phyloP scores from a whole-genome alignment of 768 basidiomycete genomes.

The Nidularia sp. region DNA sequence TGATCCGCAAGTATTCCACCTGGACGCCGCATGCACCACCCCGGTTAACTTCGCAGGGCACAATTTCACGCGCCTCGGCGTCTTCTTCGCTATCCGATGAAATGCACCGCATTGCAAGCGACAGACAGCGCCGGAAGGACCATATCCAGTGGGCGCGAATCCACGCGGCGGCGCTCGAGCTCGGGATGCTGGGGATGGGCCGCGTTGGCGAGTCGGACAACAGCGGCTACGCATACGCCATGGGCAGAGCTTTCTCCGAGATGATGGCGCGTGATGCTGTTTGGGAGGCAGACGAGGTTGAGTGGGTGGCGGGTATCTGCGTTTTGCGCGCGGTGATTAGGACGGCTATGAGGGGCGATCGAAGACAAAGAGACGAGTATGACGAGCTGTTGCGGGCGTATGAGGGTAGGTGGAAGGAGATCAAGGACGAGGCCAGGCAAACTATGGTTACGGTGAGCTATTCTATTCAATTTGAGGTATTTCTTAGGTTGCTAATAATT shows the following conservation, averaged over 20 bases:
- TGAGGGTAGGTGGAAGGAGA: constrained; percentile 68
- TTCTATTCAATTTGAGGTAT: not conserved
- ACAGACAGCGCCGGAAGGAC: constrained; percentile 58
- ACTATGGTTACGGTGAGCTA: constrained; percentile 53
- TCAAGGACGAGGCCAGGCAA: constrained; percentile 63
- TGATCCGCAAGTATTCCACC: constrained; percentile 50
- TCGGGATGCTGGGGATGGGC: constrained; percentile 45
- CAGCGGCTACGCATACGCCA: constrained; percentile 37
- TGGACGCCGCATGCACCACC: constrained; percentile 37
- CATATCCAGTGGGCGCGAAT: constrained; percentile 67
- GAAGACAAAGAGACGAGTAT: constrained; percentile 46
- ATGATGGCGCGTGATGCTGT: constrained; percentile 62
- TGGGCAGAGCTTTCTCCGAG: constrained; percentile 48
- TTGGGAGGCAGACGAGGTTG: constrained; percentile 64
- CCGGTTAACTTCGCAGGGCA: constrained; percentile 9
- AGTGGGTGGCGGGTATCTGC: constrained; percentile 65
- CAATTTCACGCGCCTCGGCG: not conserved
- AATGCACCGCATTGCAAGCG: constrained; percentile 58
- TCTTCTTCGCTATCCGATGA: constrained; percentile 45
- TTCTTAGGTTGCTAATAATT: not conserved
- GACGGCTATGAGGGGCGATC: constrained; percentile 42
- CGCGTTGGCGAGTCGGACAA: constrained; percentile 33
- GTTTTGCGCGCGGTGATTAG: constrained; percentile 55
- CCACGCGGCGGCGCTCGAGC: constrained; percentile 60
- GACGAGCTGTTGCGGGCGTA: constrained; percentile 52